These are phyloP conservation scores for Wallacemonas sp. DNA, from an alignment of 208 protist genomes.

Conservation along the genomic window DNA sequence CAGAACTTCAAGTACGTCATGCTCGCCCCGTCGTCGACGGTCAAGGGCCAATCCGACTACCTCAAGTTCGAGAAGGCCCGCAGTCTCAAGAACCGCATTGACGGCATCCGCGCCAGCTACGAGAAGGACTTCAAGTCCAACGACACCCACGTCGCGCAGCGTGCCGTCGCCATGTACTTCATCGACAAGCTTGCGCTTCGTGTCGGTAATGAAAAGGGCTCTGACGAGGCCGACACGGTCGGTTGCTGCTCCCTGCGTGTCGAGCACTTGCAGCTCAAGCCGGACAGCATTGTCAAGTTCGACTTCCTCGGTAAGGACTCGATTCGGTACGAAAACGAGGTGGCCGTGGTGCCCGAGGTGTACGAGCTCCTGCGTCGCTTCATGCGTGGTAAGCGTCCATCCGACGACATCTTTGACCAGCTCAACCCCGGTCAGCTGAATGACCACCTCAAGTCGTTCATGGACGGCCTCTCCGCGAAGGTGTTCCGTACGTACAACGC, in stretches of 20 bases:
- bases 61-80: conserved; percentile 98
- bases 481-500: conserved; percentile 99
- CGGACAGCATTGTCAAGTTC: conserved; percentile 86
- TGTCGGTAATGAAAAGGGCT: conserved; percentile 99
- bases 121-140: conserved; percentile 78
- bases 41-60: conserved; percentile 97
- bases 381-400: conserved; percentile 76
- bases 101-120: conserved; percentile 94
- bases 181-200: conserved; percentile 99
- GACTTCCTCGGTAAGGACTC: conserved; percentile 99
- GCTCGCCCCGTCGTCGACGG: conserved; percentile 91
- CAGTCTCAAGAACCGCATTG: conserved; percentile 94
- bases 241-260: conserved; percentile 98
- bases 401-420: conserved; percentile 94
- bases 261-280: conserved; percentile 94
- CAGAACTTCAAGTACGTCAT: conserved; percentile 97
- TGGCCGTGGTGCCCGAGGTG: conserved; percentile 89
- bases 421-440: conserved; percentile 94
- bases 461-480: conserved; percentile 97
- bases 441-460: conserved; percentile 96
- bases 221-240: conserved; percentile 98
- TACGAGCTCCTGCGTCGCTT: conserved; percentile 93
- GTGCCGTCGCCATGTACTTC: conserved; percentile 97
- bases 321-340: conserved; percentile 95
- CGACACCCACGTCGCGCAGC: conserved; percentile 81